Conservation (phyloP, 1,284 basidiomycete species). For the Caloboletus firmus region DNA sequence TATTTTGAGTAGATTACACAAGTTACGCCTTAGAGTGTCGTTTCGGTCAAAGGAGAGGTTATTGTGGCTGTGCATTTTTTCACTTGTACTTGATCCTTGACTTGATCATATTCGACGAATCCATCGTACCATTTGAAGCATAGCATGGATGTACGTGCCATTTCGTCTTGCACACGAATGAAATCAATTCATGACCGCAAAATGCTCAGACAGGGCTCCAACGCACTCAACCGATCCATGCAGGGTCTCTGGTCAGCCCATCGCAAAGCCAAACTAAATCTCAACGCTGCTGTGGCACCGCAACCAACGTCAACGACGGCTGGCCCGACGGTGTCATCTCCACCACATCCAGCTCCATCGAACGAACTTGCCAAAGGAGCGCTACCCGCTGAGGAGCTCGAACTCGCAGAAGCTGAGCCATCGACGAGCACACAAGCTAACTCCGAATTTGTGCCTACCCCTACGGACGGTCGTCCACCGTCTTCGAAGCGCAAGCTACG, state of each 20-base stretch:
- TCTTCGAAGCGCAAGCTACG: constrained; percentile 59
- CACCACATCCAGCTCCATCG: constrained; percentile 26
- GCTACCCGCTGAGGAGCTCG: neutral
- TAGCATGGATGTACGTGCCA: constrained; percentile 24
- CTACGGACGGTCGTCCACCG: constrained; percentile 26
- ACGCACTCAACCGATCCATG: constrained; percentile 73
- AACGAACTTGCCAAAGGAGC: constrained; percentile 1
- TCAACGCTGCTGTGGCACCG: constrained; percentile 49
- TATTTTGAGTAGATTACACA: constrained; percentile 14
- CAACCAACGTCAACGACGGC: constrained; percentile 10
- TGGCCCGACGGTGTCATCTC: constrained; percentile 22
- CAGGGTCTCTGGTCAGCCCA: constrained; percentile 73
- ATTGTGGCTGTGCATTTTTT: constrained; percentile 11
- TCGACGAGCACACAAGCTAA: constrained; percentile 9
- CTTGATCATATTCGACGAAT: neutral
- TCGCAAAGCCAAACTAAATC: constrained; percentile 59
- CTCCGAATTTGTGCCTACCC: neutral
- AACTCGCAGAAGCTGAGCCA: constrained; percentile 14
- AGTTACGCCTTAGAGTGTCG: too few species aligned
- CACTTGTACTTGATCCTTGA: neutral
- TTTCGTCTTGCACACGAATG: neutral
- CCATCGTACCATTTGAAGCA: too few species aligned
- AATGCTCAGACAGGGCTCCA: constrained; percentile 58
- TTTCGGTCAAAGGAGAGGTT: too few species aligned
- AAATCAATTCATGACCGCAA: constrained; percentile 12